Evolutionary conservation across 768 basidiomycete genomes (phyloP), one percentile per base, ranked within the genome.

Genomic region (Hericium alpestre): DNA sequence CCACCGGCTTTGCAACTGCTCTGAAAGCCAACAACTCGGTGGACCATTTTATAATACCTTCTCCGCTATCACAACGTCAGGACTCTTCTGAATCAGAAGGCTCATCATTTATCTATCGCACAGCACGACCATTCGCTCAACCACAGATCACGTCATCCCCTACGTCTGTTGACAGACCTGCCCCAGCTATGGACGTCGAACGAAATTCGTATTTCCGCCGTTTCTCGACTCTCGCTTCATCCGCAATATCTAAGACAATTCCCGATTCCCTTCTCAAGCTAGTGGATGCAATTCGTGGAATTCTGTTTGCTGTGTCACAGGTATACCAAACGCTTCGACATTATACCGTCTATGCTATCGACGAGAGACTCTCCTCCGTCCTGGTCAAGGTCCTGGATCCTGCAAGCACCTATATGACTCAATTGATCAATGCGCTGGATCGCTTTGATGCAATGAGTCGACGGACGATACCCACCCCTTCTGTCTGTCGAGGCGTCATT

Each of bases 181-280:
- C 78, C 3, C 79, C 81, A 18, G 76, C 83, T 4, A 82, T 88
- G 70, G 83, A 91, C 43, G 78, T 81, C 3, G 90, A 94, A 65
- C 82, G 90, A 22, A 88, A 92, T 65, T 89, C 91, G 1, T 98
- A 99, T 71, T 99, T 99, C 72, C 86, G 87, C 39, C 84, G 93
- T n/a, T 75, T 95, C 22, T 93, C 92, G 2, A 83, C 85, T 37
- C 72, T 92, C 4, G 87, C 87, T 1, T 71, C 75, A 1, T 79
- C 81, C 37, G 72, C 76, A 8, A 76, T 82, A 37, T 77, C 83
- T 18, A 81, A 79, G 62, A 76, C 83, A 18, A 79, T 96, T 9
- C 90, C 94, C 0, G 72, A 76, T 15, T 72, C 86, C 13, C 74
- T 98, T 8, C 71, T 83, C 20, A 76, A 75, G 41, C 75, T 95